Conservation (phyloP, 208 protist species). For the Acanthamoeba triangularis region DNA sequence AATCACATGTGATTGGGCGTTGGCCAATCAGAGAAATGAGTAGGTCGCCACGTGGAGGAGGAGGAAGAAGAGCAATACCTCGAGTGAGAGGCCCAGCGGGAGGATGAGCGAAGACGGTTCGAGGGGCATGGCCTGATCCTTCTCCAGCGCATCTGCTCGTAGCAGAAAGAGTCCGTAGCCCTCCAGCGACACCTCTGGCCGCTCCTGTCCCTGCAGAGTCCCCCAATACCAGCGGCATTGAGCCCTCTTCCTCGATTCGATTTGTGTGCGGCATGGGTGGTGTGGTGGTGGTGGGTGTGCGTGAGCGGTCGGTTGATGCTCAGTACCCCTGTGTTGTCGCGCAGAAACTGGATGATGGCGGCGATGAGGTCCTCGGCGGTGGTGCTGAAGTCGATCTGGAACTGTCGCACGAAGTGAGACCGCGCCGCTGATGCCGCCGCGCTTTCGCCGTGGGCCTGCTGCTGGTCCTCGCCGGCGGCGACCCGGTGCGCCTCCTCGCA, state of each 20-base stretch:
- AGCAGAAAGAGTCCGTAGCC: slow-evolving; percentile 11
- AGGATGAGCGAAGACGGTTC: not conserved
- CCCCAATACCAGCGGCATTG: not conserved
- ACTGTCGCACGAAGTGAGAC: not conserved
- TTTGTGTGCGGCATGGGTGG: not conserved
- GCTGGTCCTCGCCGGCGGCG: not conserved
- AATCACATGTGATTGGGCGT: not conserved
- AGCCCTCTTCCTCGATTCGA: not conserved
- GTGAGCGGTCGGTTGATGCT: not conserved
- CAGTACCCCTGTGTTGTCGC: not conserved
- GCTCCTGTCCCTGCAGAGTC: slow-evolving; percentile 6
- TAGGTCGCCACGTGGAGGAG: no score
- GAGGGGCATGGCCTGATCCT: not conserved
- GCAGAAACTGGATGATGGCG: not conserved
- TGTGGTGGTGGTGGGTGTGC: no score
- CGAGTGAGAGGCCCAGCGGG: not conserved
- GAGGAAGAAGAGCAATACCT: not conserved
- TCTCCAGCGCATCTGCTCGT: not conserved
- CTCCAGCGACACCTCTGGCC: not conserved
- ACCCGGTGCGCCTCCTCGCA: not conserved
- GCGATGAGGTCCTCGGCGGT: slow-evolving; percentile 5
- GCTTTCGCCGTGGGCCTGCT: not conserved
- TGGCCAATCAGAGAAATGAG: not conserved
- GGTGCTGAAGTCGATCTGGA: slow-evolving; percentile 24
- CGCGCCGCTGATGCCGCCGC: not conserved